These are phyloP conservation scores for Breviolum minutum DNA, from an alignment of 73 alveolate genomes.

Conservation along the genomic window DNA sequence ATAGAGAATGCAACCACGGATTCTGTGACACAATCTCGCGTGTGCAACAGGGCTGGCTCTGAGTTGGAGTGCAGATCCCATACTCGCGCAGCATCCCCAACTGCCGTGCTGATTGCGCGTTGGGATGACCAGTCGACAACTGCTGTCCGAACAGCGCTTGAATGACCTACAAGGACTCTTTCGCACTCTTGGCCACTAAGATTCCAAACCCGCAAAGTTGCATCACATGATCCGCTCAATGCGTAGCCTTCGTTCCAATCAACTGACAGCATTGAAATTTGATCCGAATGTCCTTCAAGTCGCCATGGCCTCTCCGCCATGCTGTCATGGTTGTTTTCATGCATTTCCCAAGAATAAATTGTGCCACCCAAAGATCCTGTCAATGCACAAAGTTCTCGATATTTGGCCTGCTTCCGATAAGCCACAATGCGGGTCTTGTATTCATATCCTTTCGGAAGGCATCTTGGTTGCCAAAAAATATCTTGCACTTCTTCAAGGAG, in stretches of 20 bases:
- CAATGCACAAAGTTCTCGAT: slow-evolving; percentile 26
- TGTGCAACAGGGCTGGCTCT: neutral
- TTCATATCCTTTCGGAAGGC: slow-evolving; percentile 9
- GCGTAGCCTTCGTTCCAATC: slow-evolving; percentile 16
- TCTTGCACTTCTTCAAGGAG: neutral
- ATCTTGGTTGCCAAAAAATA: slow-evolving; percentile 23
- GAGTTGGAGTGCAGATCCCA: slow-evolving; percentile 41
- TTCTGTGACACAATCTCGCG: neutral
- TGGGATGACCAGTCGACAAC: slow-evolving; percentile 38
- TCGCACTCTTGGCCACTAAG: slow-evolving; percentile 9
- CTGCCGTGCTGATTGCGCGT: slow-evolving; percentile 60
- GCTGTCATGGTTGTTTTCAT: neutral
- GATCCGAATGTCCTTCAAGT: slow-evolving; percentile 38
- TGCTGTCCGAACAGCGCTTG: slow-evolving; percentile 12
- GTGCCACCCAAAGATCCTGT: slow-evolving; percentile 49
- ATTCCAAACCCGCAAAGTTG: slow-evolving; percentile 53
- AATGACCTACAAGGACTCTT: slow-evolving; percentile 29
- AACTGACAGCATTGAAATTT: slow-evolving; percentile 28
- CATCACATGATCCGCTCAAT: slow-evolving; percentile 67
- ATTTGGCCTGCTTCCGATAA: slow-evolving; percentile 6
- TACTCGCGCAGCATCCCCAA: slow-evolving; percentile 4
- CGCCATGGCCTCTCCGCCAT: neutral
- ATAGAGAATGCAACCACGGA: slow-evolving; percentile 22
- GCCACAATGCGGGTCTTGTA: slow-evolving; percentile 53
- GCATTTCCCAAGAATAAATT: slow-evolving; percentile 32